Evolutionary conservation across 1,284 basidiomycete species (phyloP).

Genomic region (Fomitopsis palustris): DNA sequence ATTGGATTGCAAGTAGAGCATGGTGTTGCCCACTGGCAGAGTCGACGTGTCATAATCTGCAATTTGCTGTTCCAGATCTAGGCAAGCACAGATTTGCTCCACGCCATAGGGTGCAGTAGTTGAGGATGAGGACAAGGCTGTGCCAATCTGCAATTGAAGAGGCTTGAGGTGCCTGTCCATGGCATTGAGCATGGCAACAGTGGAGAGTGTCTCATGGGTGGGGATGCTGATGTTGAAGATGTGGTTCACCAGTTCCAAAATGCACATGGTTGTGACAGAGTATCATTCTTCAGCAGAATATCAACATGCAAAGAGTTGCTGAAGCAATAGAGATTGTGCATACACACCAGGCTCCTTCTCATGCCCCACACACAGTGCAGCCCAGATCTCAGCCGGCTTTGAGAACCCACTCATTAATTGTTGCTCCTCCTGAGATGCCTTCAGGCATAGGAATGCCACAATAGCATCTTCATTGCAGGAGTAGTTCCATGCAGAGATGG

Average conservation of each 20-base stretch:
- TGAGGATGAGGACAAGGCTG: not conserved
- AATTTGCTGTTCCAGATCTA: constrained; percentile 8
- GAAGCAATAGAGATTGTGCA: constrained; percentile 10
- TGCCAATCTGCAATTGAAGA: constrained; percentile 7
- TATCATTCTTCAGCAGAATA: not conserved
- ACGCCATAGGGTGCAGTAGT: not conserved
- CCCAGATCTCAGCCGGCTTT: not conserved
- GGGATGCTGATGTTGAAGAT: constrained; percentile 12
- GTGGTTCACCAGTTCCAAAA: constrained; percentile 3
- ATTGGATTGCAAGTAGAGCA: too few species aligned
- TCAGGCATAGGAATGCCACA: not conserved
- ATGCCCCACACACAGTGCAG: constrained; percentile 4
- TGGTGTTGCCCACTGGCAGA: too few species aligned
- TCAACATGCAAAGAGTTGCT: constrained; percentile 5
- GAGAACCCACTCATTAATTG: too few species aligned
- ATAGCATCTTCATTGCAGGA: not conserved
- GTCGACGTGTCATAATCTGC: not conserved
- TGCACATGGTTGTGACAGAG: not conserved
- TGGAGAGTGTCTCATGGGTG: constrained; percentile 2
- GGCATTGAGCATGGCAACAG: constrained; percentile 8
- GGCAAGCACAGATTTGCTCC: constrained; percentile 2
- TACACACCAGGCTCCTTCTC: constrained; percentile 8
- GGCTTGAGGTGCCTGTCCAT: constrained; percentile 1
- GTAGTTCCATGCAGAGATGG: too few species aligned
- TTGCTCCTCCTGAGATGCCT: constrained; percentile 2